These are phyloP conservation scores for Pseudotulostoma volvatum DNA, from an alignment of 495 filamentous ascomycete genomes.

Conservation along the genomic window DNA sequence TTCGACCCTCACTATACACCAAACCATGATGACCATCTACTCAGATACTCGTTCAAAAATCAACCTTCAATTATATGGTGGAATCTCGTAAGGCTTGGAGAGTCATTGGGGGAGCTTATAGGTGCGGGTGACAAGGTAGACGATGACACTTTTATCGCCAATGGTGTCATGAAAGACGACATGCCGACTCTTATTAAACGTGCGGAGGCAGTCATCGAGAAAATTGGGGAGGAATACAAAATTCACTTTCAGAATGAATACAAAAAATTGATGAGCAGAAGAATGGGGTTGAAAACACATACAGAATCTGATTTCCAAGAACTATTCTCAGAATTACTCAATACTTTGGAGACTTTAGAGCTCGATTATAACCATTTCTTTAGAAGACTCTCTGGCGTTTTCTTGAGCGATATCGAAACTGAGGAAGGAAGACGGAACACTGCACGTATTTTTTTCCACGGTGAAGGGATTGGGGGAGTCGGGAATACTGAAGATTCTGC, in stretches of 20 bases:
- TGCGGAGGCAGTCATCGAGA: conserved; percentile 66
- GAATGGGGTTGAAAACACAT: conserved; percentile 53
- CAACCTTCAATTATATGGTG: conserved; percentile 97
- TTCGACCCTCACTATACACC: conserved; percentile 92
- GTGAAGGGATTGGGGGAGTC: conserved; percentile 40
- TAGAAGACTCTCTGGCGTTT: conserved; percentile 48
- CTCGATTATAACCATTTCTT: conserved; percentile 92
- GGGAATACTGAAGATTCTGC: conserved; percentile 43
- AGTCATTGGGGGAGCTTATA: conserved; percentile 77
- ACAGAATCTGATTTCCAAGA: conserved; percentile 58
- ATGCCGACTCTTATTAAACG: conserved; percentile 54
- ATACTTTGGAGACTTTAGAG: conserved; percentile 59
- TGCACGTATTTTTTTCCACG: conserved; percentile 55
- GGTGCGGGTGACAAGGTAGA: conserved; percentile 56
- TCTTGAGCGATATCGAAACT: conserved; percentile 40
- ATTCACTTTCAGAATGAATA: conserved; percentile 74
- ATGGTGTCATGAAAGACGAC: conserved; percentile 52
- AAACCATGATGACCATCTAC: conserved; percentile 82
- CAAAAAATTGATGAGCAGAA: conserved; percentile 57
- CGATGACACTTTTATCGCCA: conserved; percentile 45
- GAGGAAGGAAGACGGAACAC: conserved; percentile 38
- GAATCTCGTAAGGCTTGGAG: conserved; percentile 87
- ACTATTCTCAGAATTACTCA: conserved; percentile 64
- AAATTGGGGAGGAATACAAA: conserved; percentile 71
- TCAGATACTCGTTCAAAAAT: conserved; percentile 83